phyloP scores from a whole-genome alignment of 257 asterid species.

The Solanum gandarillasii region DNA sequence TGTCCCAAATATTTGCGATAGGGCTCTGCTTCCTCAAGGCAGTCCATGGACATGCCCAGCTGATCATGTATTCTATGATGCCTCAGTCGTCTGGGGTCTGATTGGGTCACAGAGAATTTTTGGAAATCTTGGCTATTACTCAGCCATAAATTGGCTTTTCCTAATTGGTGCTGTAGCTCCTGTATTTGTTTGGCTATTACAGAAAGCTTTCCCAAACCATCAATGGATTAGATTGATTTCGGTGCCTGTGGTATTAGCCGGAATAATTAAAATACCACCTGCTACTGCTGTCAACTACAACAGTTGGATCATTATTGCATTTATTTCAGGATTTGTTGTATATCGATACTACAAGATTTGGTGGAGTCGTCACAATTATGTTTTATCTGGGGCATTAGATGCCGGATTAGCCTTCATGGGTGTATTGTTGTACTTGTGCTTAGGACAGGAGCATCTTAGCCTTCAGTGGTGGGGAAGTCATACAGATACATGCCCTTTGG shows the following conservation, averaged over 20 bases:
- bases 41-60: constrained; percentile 94
- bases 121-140: constrained; percentile 67
- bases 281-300: constrained; percentile 81
- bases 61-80: constrained; percentile 81
- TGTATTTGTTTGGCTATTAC: constrained; percentile 48
- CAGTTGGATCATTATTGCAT: constrained; percentile 77
- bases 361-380: constrained; percentile 85
- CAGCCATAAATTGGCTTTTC: constrained; percentile 66
- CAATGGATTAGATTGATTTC: constrained; percentile 48
- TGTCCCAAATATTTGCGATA: constrained; percentile 69
- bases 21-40: constrained; percentile 45
- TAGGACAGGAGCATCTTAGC: constrained; percentile 49
- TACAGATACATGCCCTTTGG: constrained; percentile 71
- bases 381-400: constrained; percentile 79
- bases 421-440: constrained; percentile 54
- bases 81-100: constrained; percentile 83
- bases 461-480: constrained; percentile 88
- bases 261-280: constrained; percentile 72
- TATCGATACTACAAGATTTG: constrained; percentile 50
- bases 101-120: constrained; percentile 71
- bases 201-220: constrained; percentile 49
- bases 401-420: constrained; percentile 98
- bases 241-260: constrained; percentile 60
- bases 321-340: constrained; percentile 58
- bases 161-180: constrained; percentile 68